Base-by-base conservation (phyloP, 495 filamentous ascomycete genomes). In the Aspergillus campestris region DNA sequence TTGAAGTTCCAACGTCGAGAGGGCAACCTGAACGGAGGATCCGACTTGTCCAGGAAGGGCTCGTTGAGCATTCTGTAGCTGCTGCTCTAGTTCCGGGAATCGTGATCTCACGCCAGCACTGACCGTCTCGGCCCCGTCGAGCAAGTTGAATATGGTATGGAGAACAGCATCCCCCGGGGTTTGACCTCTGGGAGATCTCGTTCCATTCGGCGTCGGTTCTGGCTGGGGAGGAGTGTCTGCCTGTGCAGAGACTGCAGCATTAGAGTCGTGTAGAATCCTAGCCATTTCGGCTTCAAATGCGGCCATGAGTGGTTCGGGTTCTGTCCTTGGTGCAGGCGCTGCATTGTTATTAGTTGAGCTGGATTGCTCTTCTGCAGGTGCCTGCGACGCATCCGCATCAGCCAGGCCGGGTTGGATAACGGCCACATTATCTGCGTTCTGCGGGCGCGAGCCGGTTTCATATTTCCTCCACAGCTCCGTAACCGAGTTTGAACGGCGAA, bases 261-360 rank as follows among this genome's bases (percentile, higher is more conserved):
- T 58, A 3, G 50, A 37, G 30, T 59, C 38, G 44, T 60, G 32
- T 37, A 75, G 49, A 10, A 77, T 55, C 44, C 59, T 71, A 32
- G 74, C 64, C 50, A 79, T 55, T 48, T 79, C 73, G n/a, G 62
- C 66, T 40, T 77, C 74, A 38, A 77, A 77, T 33, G 69, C 69
- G 32, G 65, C 66, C 39, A 79, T 58, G 18, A 78, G 58, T 18
- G 73, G 61, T 43, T 63, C 52, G 7, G 56, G 48, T 15, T 59
- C 51, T 15, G 56, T 43, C 5, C 34, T 27, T 4, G 51, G 32
- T 3, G 40, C 31, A 11, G 47, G 14, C 8, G 37, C 42, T 11
- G 49, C 8, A 8, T 13, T 34, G n/a, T 38, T 31, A 27, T 33
- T 24, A 10, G 30, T 36, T 8, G 45, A 28, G 28, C 11, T 38